Evolutionary conservation across 2,329 filamentous ascomycete genomes (phyloP).

Genomic region (Sporothrix inflata): DNA sequence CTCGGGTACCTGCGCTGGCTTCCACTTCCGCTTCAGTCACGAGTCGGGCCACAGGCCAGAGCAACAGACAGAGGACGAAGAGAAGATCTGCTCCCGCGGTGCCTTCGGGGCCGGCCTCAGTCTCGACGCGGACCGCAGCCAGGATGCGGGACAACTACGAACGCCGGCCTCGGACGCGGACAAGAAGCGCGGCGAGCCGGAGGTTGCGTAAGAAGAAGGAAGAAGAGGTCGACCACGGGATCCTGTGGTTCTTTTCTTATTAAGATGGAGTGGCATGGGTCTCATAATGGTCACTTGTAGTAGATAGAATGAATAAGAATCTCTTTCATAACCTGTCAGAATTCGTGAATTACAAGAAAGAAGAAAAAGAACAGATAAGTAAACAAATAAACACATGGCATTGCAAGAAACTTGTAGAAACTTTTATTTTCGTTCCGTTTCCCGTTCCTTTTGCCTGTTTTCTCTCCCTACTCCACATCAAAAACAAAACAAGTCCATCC

Average conservation of each 20-base stretch:
- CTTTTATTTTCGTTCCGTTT: neutral
- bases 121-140: neutral
- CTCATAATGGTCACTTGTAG: neutral
- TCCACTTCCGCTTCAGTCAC: neutral
- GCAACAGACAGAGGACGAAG: neutral
- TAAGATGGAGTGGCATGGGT: neutral
- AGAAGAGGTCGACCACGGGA: constrained; percentile 24
- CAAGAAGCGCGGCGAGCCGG: neutral
- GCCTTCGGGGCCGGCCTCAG: neutral
- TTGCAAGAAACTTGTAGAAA: constrained; percentile 1
- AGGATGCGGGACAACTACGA: constrained; percentile 11
- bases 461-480: constrained; percentile 6
- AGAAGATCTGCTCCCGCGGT: neutral
- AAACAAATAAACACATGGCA: constrained; percentile 9
- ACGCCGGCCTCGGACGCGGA: neutral
- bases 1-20: neutral
- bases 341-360: constrained; percentile 20
- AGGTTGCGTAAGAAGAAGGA: constrained; percentile 18
- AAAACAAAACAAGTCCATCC: neutral
- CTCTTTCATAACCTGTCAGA: constrained; percentile 14
- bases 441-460: neutral
- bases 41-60: neutral
- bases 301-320: neutral
- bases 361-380: neutral
- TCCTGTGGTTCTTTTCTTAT: constrained; percentile 28